Percentiles rank a stretch among this genome's conserved stretches.
Conservation (phyloP, 2,329 filamentous ascomycete species). For the Cladophialophora exuberans region DNA sequence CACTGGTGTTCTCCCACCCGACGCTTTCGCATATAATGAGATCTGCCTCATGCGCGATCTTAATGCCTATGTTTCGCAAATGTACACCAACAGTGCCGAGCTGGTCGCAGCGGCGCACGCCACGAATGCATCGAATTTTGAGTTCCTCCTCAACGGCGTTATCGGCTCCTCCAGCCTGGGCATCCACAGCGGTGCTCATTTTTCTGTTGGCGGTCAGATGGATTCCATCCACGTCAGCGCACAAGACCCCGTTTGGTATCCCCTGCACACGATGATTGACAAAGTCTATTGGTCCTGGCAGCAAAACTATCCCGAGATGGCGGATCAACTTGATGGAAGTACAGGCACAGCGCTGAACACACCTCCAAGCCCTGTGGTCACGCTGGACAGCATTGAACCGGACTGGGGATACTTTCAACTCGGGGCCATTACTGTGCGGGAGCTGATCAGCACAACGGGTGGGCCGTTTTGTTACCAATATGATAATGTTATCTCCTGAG, state of each 20-base stretch:
- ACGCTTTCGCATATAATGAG: conserved; percentile 31
- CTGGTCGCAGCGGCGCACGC: conserved; percentile 30
- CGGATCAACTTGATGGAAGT: conserved; percentile 26
- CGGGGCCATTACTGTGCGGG: conserved; percentile 24
- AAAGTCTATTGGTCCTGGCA: conserved; percentile 33
- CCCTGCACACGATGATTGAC: conserved; percentile 34
- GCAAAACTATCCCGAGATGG: conserved; percentile 28
- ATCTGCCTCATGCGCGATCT: conserved; percentile 34
- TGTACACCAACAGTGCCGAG: conserved; percentile 29
- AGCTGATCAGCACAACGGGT: conserved; percentile 32
- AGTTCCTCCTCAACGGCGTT: conserved; percentile 32
- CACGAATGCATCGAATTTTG: conserved; percentile 29
- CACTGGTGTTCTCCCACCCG: conserved; percentile 25
- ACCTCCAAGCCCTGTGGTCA: conserved; percentile 31
- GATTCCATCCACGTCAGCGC: conserved; percentile 31
- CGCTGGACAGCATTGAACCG: conserved; percentile 28
- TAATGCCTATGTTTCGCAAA: conserved; percentile 32
- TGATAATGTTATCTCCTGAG: conserved; percentile 19
- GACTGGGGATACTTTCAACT: conserved; percentile 33
- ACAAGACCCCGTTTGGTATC: conserved; percentile 35
- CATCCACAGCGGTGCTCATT: conserved; percentile 34
- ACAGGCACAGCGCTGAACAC: conserved; percentile 33
- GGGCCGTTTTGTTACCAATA: conserved; percentile 36
- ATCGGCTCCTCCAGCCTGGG: conserved; percentile 30
- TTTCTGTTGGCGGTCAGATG: conserved; percentile 34